These are phyloP conservation scores for Myriosclerotinia scirpicola DNA, from an alignment of 2,329 filamentous ascomycete genomes.

Conservation along the genomic window DNA sequence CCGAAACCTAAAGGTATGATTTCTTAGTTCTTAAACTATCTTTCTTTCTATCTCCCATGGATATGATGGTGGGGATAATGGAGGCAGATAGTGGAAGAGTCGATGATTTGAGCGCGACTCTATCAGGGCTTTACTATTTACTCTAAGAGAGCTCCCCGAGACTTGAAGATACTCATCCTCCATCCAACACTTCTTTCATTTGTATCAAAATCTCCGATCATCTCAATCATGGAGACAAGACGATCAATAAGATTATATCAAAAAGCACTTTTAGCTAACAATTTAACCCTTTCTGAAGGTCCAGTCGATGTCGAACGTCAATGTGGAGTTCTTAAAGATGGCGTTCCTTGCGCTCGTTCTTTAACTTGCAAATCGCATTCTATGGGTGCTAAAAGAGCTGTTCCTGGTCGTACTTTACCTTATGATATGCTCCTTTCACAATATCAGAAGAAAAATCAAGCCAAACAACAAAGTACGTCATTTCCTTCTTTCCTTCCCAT, in stretches of 20 bases:
- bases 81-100: neutral
- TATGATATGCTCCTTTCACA: conserved; percentile 89
- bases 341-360: conserved; percentile 81
- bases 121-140: neutral
- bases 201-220: neutral
- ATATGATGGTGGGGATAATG: neutral
- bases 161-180: neutral
- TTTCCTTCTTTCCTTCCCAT: conserved; percentile 18
- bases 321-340: conserved; percentile 86
- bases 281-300: conserved; percentile 45
- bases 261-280: conserved; percentile 23
- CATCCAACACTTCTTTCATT: neutral
- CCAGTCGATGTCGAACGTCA: conserved; percentile 93
- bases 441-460: conserved; percentile 98
- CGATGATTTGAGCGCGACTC: neutral
- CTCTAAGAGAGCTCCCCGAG: neutral
- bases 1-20: conserved; percentile 75
- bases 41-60: neutral
- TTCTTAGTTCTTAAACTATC: conserved; percentile 7
- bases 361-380: conserved; percentile 91
- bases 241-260: neutral
- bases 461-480: conserved; percentile 86
- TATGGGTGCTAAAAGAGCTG: conserved; percentile 92
- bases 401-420: conserved; percentile 80
- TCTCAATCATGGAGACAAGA: conserved; percentile 7